Conservation (phyloP, 768 basidiomycete species). For the Lactarius hatsudake region DNA sequence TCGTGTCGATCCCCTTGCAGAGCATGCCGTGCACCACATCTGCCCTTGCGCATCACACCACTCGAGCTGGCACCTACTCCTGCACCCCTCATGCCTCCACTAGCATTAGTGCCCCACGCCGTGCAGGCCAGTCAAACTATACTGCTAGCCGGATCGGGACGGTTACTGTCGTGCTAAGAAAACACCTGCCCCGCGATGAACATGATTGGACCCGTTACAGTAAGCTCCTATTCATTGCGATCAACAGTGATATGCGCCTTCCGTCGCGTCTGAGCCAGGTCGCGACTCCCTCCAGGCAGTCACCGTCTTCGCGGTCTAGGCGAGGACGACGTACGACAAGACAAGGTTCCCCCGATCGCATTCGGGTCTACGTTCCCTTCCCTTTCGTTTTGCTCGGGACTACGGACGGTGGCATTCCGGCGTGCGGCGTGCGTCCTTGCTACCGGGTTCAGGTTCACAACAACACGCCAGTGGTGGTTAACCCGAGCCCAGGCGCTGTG, state of each 20-base stretch:
- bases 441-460: too few species aligned
- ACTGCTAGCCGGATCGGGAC: not conserved
- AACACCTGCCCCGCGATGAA: not conserved
- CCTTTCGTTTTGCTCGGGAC: not conserved
- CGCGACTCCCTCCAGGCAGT: not conserved
- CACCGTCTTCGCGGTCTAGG: not conserved
- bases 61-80: not conserved
- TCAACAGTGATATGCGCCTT: not conserved
- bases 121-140: not conserved
- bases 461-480: not conserved
- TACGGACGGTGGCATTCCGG: not conserved
- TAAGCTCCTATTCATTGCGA: not conserved
- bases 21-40: not conserved
- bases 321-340: too few species aligned
- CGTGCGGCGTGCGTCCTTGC: not conserved
- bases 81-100: not conserved
- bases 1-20: not conserved
- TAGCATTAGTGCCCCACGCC: not conserved
- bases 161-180: not conserved
- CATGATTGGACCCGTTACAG: not conserved
- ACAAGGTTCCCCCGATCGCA: not conserved
- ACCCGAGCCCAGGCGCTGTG: not conserved
- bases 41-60: not conserved
- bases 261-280: not conserved
- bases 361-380: not conserved